These are phyloP conservation scores for Pseudofabraea citricarpa DNA, from an alignment of 2,329 filamentous ascomycete species.

Conservation along the genomic window DNA sequence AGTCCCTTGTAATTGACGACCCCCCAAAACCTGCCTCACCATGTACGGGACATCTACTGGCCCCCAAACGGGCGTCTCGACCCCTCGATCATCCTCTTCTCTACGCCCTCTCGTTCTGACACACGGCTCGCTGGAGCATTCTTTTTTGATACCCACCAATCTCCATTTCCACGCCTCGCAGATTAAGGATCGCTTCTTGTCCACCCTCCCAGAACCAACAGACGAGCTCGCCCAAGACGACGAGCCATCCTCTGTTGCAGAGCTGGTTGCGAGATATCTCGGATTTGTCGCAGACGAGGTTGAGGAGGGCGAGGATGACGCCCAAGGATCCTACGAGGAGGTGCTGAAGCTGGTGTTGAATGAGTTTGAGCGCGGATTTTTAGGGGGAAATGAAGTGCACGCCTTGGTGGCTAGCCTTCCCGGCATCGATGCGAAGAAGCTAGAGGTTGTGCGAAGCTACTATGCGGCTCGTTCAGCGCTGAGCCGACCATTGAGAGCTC, in stretches of 20 bases:
- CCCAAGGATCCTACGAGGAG: slow-evolving; percentile 83
- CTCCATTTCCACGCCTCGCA: slow-evolving; percentile 95
- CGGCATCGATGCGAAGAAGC: slow-evolving; percentile 89
- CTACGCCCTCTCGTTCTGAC: slow-evolving; percentile 85
- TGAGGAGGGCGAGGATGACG: slow-evolving; percentile 86
- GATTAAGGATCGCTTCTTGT: slow-evolving; percentile 84
- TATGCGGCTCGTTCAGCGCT: slow-evolving; percentile 81
- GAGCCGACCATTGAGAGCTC: slow-evolving; percentile 81
- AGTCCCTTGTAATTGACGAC: slow-evolving; percentile 6
- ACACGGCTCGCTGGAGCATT: slow-evolving; percentile 94
- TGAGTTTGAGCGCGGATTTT: slow-evolving; percentile 93
- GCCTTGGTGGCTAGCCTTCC: slow-evolving; percentile 80
- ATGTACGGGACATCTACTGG: slow-evolving; percentile 86
- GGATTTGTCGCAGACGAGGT: slow-evolving; percentile 86
- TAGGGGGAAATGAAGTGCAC: slow-evolving; percentile 94
- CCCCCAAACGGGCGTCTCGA: slow-evolving; percentile 94
- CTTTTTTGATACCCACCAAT: slow-evolving; percentile 89
- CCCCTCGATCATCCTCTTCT: slow-evolving; percentile 88
- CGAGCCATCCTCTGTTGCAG: slow-evolving; percentile 91
- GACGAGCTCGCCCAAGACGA: slow-evolving; percentile 98
- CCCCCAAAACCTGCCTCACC: slow-evolving; percentile 29
- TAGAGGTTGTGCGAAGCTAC: slow-evolving; percentile 84
- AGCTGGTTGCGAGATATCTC: slow-evolving; percentile 90
- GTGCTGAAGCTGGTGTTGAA: slow-evolving; percentile 88
- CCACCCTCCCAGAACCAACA: slow-evolving; percentile 82